These are phyloP conservation scores for Euphorbia pulcherrima DNA, from an alignment of 345 rosid genomes.

Conservation along the genomic window DNA sequence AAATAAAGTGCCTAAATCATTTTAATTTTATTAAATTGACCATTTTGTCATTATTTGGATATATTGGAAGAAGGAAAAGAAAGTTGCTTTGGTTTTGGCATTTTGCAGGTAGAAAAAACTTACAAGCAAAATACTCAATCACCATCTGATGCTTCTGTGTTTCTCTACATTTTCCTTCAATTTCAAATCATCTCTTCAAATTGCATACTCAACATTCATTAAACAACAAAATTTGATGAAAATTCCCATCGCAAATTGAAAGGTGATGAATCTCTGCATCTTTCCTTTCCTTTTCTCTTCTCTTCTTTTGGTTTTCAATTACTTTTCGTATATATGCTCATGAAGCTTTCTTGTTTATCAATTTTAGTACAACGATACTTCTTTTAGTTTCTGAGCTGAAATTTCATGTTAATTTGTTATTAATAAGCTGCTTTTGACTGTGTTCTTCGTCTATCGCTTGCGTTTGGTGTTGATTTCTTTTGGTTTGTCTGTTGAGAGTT, in stretches of 20 bases:
- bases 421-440: background rate
- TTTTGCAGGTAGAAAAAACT: conserved; percentile 27
- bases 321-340: background rate
- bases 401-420: background rate
- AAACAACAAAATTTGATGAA: conserved; percentile 5
- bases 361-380: background rate
- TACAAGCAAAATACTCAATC: conserved; percentile 31
- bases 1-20: too few species aligned
- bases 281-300: background rate
- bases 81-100: conserved; percentile 17
- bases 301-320: background rate
- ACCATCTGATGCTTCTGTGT: conserved; percentile 3
- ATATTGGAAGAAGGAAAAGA: background rate
- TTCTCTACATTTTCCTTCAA: conserved; percentile 4
- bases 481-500: background rate
- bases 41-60: too few species aligned
- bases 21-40: too few species aligned
- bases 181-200: background rate
- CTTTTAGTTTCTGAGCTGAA: background rate
- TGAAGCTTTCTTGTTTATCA: background rate
- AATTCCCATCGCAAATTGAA: conserved; percentile 13
- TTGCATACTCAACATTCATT: background rate
- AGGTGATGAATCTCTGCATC: conserved; percentile 5
- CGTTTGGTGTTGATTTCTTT: background rate
- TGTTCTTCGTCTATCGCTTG: background rate